phyloP scores from a whole-genome alignment of 192 early-diverging fungal genomes.

The Spizellomyces sp. region DNA sequence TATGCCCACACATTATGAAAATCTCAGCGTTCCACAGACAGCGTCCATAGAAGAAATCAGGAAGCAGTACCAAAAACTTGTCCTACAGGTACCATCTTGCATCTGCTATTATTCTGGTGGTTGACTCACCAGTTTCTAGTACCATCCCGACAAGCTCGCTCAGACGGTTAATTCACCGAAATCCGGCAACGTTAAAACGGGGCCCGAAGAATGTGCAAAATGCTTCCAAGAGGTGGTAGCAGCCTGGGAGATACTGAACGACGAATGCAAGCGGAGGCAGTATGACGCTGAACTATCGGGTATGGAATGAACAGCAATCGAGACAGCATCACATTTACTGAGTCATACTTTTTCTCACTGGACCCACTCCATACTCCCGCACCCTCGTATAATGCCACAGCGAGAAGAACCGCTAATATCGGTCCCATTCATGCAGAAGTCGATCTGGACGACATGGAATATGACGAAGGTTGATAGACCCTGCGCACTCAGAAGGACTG shows the following conservation, averaged over 20 bases:
- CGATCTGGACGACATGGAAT: conserved; percentile 83
- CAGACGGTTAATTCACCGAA: neutral
- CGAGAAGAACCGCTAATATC: conserved; percentile 11
- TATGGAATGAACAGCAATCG: neutral
- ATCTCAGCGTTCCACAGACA: conserved; percentile 49
- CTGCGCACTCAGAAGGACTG: too few species aligned
- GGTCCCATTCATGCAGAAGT: conserved; percentile 73
- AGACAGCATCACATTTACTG: conserved; percentile 30
- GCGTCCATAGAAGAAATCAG: conserved; percentile 54
- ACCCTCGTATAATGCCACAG: too few species aligned
- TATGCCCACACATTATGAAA: conserved; percentile 48
- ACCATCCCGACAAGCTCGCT: conserved; percentile 61
- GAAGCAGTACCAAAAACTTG: conserved; percentile 54
- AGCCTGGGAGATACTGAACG: conserved; percentile 8
- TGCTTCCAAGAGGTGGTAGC: conserved; percentile 3
- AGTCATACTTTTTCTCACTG: too few species aligned
- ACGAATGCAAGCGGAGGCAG: neutral
- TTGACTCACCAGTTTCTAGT: conserved; percentile 13
- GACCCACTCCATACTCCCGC: too few species aligned
- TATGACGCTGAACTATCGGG: neutral
- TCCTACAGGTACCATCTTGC: conserved; percentile 28
- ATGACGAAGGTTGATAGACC: conserved; percentile 46
- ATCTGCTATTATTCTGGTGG: neutral
- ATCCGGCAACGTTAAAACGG: neutral
- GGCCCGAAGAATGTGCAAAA: neutral